Base-by-base conservation (phyloP, 306 rosid species). In the Benincasa hispida region DNA sequence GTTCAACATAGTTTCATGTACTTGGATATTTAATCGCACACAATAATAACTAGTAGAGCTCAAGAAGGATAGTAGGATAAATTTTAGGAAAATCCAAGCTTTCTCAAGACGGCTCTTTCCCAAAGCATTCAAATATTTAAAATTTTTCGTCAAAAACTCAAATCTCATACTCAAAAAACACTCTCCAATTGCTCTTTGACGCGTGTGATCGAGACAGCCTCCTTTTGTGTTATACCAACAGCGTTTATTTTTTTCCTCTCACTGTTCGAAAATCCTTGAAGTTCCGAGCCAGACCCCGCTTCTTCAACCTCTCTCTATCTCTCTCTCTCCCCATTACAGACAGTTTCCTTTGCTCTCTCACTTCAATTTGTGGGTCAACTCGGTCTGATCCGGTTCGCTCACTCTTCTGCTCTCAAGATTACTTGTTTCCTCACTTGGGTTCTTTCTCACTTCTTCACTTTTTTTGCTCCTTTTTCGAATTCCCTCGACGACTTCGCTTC, bases 351-450 rank as follows among this genome's bases (percentile, higher is more conserved):
- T 22, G 57, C 19, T 78, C 54, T 77, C 80, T 13, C 63, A 51
- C 37, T 66, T 78, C 66, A 48, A 66, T 8, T 78, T 78, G 66
- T 55, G 41, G 48, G 80, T 78, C 80, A 67, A 78, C 66, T 66
- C 53, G 50, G 75, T 54, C 63, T 53, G 75, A 78, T 78, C 63
- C 80, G 55, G 54, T 58, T 35, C 55, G 37, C 37, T 41, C 54
- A 2, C 48, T 58, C 54, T 58, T 56, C 75, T 15, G 12, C 53
- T 77, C 69, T 45, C 22, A 14, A 8, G 63, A 51, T 37, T 66
- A 3, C 27, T 35, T 27, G 7, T 77, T 19, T 13, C 0, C 35
- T 55, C 53, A 19, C 63, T 54, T 34, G 45, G 45, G 18, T 34
- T 22, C 68, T 35, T 56, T 7, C 32, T 39, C 48, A 21, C 53